phyloP scores from a whole-genome alignment of 116 monocot genomes.

The Papilionanthe hybrid region DNA sequence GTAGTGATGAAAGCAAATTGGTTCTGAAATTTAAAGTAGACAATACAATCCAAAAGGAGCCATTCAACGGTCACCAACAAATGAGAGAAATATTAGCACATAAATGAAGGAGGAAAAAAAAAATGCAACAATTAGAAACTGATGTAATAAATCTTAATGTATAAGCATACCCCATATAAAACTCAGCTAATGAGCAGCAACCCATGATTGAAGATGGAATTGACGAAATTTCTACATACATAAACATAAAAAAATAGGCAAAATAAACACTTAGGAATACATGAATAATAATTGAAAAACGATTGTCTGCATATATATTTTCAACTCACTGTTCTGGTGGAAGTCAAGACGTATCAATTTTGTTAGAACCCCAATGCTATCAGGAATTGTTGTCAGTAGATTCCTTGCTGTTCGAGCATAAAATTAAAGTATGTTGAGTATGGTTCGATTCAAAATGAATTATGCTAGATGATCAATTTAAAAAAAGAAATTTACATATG shows the following conservation, averaged over 20 bases:
- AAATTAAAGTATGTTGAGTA: neutral
- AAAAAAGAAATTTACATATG: neutral
- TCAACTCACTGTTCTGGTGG: slow-evolving; percentile 88
- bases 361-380: slow-evolving; percentile 67
- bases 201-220: slow-evolving; percentile 78
- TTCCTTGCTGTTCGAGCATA: slow-evolving; percentile 62
- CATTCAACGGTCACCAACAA: neutral
- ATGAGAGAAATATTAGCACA: neutral
- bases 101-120: neutral
- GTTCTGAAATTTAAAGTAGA: slow-evolving; percentile 44
- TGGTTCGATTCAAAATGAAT: neutral
- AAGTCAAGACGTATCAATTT: slow-evolving; percentile 77
- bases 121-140: slow-evolving; percentile 2
- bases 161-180: slow-evolving; percentile 77
- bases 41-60: neutral
- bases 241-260: slow-evolving; percentile 6
- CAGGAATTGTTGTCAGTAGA: slow-evolving; percentile 62
- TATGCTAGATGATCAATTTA: neutral
- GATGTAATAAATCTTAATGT: neutral
- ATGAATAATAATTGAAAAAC: neutral
- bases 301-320: neutral
- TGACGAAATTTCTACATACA: slow-evolving; percentile 51
- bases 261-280: slow-evolving; percentile 1
- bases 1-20: slow-evolving; percentile 60
- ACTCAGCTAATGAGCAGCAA: slow-evolving; percentile 75